Percentiles rank a stretch among this genome's conserved stretches.
phyloP scores from a whole-genome alignment of 345 rosid species.

The Salix suchowensis region DNA sequence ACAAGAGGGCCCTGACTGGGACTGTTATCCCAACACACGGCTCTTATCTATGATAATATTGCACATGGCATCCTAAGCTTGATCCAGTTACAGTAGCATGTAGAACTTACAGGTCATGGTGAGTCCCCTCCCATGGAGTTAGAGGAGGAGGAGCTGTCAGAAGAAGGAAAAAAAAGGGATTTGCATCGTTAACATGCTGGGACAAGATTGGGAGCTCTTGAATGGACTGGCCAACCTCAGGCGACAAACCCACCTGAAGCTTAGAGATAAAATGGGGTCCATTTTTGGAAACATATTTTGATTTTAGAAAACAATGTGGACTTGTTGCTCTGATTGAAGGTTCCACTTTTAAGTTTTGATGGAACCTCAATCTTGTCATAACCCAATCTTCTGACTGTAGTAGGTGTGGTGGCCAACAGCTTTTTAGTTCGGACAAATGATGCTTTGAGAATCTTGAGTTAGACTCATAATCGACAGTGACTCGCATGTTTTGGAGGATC shows the following conservation, averaged over 20 bases:
- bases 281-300: conserved; percentile 4
- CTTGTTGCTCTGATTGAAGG: background rate
- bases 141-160: background rate
- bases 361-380: conserved; percentile 23
- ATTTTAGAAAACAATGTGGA: background rate
- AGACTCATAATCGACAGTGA: background rate
- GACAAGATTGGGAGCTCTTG: conserved; percentile 9
- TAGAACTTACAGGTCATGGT: background rate
- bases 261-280: conserved; percentile 23
- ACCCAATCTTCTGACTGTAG: conserved; percentile 32
- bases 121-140: background rate
- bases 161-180: background rate
- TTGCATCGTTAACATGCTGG: conserved; percentile 7
- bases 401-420: conserved; percentile 14
- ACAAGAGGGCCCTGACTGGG: too few relatives aligned
- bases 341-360: conserved; percentile 6
- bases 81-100: too few relatives aligned
- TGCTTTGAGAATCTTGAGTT: background rate
- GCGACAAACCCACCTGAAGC: conserved; percentile 44
- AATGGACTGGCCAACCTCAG: conserved; percentile 37
- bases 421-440: background rate
- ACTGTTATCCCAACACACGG: too few relatives aligned
- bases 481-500: background rate
- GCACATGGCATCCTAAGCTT: background rate
- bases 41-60: too few relatives aligned